Evolutionary conservation across 768 basidiomycete species (phyloP).

Genomic region (Glaciozyma martinii): DNA sequence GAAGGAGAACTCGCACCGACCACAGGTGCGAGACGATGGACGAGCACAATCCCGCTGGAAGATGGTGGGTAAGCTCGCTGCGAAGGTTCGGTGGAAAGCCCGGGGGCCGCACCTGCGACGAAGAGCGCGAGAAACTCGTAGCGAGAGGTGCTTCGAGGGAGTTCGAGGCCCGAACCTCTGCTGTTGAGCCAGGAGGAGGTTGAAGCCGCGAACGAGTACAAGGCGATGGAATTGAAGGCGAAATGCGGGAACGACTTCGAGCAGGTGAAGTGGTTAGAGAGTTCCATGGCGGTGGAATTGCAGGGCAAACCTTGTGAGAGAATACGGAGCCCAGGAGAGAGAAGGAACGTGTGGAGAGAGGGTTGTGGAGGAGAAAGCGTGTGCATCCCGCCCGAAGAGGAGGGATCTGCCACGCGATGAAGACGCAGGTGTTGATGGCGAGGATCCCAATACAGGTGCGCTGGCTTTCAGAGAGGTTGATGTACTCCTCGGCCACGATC

Average conservation of each 20-base stretch:
- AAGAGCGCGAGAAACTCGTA: constrained; percentile 33
- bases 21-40: constrained; percentile 21
- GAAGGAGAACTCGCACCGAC: constrained; percentile 13
- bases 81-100: too few species aligned
- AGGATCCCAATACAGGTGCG: constrained; percentile 20
- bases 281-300: neutral
- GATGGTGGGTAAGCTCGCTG: neutral
- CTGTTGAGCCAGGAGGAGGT: constrained; percentile 5
- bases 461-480: constrained; percentile 22
- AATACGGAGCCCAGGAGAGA: constrained; percentile 27
- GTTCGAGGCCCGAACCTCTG: constrained; percentile 8
- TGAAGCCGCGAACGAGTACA: constrained; percentile 17
- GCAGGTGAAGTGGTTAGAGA: neutral
- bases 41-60: constrained; percentile 21
- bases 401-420: constrained; percentile 14
- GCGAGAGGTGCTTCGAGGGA: constrained; percentile 24
- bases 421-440: constrained; percentile 12
- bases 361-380: constrained; percentile 16
- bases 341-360: constrained; percentile 8
- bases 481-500: constrained; percentile 25
- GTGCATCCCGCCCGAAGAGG: neutral
- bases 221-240: constrained; percentile 30
- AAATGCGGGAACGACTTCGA: constrained; percentile 14
- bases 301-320: constrained; percentile 15
- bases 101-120: constrained; percentile 12